A percentile compares a stretch with the other conserved stretches of the same genome.
These are phyloP conservation scores for Fusarium zealandicum DNA, from an alignment of 2,329 filamentous ascomycete species.

Conservation along the genomic window DNA sequence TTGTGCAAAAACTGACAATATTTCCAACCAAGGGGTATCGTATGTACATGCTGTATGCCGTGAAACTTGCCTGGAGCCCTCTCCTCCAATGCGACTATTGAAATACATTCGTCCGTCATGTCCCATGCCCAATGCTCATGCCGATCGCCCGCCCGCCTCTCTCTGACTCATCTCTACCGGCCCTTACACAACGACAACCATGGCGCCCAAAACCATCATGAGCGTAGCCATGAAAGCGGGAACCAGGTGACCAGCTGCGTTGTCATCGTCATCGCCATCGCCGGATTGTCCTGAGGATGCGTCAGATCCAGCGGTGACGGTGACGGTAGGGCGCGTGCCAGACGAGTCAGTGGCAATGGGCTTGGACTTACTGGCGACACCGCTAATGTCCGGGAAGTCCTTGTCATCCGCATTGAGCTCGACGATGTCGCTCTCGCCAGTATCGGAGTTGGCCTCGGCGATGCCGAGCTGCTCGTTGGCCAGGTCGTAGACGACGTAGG, in stretches of 20 bases:
- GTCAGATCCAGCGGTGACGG: constrained; percentile 24
- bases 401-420: constrained; percentile 51
- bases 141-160: neutral
- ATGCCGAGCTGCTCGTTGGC: constrained; percentile 58
- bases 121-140: neutral
- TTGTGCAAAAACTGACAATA: neutral
- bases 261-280: constrained; percentile 24
- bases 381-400: constrained; percentile 53
- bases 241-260: constrained; percentile 25
- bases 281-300: constrained; percentile 22
- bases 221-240: constrained; percentile 27
- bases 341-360: neutral
- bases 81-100: neutral
- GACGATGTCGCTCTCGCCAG: constrained; percentile 53
- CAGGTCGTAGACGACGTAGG: constrained; percentile 65
- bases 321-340: constrained; percentile 21
- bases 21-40: constrained; percentile 18
- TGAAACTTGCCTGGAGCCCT: neutral
- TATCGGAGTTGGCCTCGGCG: constrained; percentile 61
- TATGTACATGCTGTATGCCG: constrained; percentile 10
- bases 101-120: neutral
- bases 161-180: neutral
- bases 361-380: constrained; percentile 49
- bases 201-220: constrained; percentile 31
- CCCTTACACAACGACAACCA: constrained; percentile 19